A percentile compares a stretch with the other conserved stretches of the same genome.
phyloP scores from a whole-genome alignment of 1,139 yeast species.

The Nadsonia commutata region DNA sequence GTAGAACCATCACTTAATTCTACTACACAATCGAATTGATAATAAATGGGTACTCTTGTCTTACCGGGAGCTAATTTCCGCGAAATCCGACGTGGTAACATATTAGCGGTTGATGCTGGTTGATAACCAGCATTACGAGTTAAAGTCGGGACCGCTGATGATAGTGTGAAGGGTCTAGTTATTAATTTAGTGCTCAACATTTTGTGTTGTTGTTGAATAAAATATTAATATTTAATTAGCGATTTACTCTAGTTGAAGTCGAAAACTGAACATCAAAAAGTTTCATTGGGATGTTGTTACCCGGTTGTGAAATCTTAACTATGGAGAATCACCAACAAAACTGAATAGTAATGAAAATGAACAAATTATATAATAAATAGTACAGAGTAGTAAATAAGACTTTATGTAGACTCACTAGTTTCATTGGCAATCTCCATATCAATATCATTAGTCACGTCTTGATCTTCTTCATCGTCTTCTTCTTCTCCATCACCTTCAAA shows the following conservation, averaged over 20 bases:
- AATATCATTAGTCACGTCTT: conserved; percentile 1
- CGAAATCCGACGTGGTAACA: not conserved
- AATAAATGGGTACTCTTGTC: conserved; percentile 84
- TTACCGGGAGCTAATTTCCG: conserved; percentile 41
- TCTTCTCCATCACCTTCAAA: conserved; percentile 3
- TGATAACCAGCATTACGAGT: not conserved
- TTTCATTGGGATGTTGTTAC: no score
- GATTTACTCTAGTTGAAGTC: no score
- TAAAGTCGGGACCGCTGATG: not conserved
- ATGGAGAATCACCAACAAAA: no score
- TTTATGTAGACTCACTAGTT: no score
- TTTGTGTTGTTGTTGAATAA: not conserved
- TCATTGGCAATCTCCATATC: no score
- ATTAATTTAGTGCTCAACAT: not conserved
- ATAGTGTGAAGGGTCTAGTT: not conserved
- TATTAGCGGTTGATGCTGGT: not conserved
- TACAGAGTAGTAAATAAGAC: no score
- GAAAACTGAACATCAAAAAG: no score
- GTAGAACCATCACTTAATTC: conserved; percentile 93
- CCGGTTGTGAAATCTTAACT: no score
- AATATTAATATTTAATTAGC: no score
- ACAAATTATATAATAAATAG: no score
- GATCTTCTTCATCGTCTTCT: conserved; percentile 1
- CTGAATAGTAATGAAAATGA: no score
- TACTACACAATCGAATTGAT: conserved; percentile 74